phyloP scores from a whole-genome alignment of 164 flowering plant species.

The Umbilicus rupestris region DNA sequence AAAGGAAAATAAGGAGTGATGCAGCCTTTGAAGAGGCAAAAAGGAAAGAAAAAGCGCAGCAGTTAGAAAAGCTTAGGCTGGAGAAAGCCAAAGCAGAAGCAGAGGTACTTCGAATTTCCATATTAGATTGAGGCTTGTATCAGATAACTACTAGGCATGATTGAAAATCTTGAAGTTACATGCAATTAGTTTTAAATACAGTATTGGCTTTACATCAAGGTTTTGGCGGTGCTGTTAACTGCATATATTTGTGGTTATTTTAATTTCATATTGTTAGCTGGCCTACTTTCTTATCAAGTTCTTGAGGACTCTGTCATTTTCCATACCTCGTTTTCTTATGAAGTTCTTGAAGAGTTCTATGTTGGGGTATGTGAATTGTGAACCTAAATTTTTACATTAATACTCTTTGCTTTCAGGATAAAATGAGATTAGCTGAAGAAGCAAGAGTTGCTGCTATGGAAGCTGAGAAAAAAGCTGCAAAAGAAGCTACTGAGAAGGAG shows the following conservation, averaged over 20 bases:
- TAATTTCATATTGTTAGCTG: background rate
- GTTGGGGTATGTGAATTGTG: too few species aligned
- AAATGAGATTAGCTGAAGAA: slow-evolving; percentile 46
- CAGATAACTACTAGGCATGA: background rate
- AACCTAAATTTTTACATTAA: background rate
- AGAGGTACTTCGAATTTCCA: slow-evolving; percentile 32
- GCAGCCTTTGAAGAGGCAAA: slow-evolving; percentile 79
- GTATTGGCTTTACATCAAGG: too few species aligned
- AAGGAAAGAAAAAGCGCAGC: slow-evolving; percentile 66
- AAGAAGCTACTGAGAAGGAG: slow-evolving; percentile 56
- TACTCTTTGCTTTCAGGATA: slow-evolving; percentile 31
- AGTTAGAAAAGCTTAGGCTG: slow-evolving; percentile 62
- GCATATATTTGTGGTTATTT: background rate
- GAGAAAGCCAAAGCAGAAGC: slow-evolving; percentile 77
- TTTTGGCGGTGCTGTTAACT: background rate
- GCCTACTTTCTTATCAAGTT: background rate
- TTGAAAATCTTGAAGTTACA: background rate
- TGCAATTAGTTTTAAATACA: too few species aligned
- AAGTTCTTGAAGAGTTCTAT: background rate
- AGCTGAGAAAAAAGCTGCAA: slow-evolving; percentile 52
- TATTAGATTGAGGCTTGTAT: background rate
- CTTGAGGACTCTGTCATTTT: too few species aligned
- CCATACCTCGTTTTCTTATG: background rate
- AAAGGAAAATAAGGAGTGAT: slow-evolving; percentile 69
- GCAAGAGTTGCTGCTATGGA: slow-evolving; percentile 51